A percentile compares a stretch with the other conserved stretches of the same genome.
Conservation (phyloP, 1,284 basidiomycete genomes). For the Agaricales sp. region DNA sequence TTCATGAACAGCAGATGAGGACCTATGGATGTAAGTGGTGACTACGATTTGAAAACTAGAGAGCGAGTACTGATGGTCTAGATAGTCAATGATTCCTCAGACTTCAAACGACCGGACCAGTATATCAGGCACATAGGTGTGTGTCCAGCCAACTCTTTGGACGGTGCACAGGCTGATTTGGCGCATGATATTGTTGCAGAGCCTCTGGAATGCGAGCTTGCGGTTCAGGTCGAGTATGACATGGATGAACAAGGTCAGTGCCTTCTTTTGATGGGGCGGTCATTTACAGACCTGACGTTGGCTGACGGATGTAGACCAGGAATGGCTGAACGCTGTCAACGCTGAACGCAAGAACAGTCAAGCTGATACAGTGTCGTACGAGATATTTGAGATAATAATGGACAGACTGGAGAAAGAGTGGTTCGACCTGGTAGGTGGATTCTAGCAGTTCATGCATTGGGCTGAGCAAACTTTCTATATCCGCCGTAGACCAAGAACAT, state of each 20-base stretch:
- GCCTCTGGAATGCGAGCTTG: constrained; percentile 87
- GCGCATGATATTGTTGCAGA: constrained; percentile 39
- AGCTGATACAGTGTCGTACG: constrained; percentile 67
- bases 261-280: constrained; percentile 3
- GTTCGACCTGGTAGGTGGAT: constrained; percentile 79
- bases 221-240: constrained; percentile 95
- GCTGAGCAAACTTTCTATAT: too few relatives aligned
- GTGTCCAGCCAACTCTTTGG: constrained; percentile 12
- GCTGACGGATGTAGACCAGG: constrained; percentile 58
- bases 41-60: constrained; percentile 2
- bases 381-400: constrained; percentile 94
- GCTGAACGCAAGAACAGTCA: constrained; percentile 74
- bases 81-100: constrained; percentile 71
- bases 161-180: too few relatives aligned
- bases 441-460: neutral
- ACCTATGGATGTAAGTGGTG: constrained; percentile 48
- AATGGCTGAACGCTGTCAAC: constrained; percentile 91
- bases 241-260: constrained; percentile 95
- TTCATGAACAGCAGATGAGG: constrained; percentile 40
- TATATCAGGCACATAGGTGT: constrained; percentile 87
- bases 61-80: constrained; percentile 5
- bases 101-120: constrained; percentile 71
- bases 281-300: constrained; percentile 1
- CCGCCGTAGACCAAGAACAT: constrained; percentile 81
- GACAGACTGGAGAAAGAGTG: constrained; percentile 98